Base-by-base conservation (phyloP, 2,329 filamentous ascomycete genomes). In the Pseudocercospora fuligena region DNA sequence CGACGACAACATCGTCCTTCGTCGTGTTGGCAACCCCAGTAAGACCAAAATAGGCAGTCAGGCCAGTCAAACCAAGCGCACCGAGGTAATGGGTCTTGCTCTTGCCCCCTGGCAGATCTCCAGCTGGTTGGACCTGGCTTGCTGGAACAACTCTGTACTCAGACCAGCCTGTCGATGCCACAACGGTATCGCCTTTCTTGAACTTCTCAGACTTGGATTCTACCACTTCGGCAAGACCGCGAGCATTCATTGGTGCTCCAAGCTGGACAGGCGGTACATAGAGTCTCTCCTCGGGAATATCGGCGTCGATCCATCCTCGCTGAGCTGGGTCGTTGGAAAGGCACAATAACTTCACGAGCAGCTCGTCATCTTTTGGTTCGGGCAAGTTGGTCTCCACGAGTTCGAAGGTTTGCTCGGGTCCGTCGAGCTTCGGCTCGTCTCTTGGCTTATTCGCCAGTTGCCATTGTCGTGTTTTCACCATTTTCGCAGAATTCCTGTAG, bases 251-350 rank as follows among this genome's bases (percentile, higher is more conserved):
- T 5, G 75, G 53, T 0, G 77, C 76, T 69, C 80, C 81, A 46
- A 79, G 63, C 21, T 78, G 49, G 9, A 86, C 82, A 8, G 83
- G 83, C 0, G 78, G 73, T 0, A 80, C 74, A 73, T 86, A 86
- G 6, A 84, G 77, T 46, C 84, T 80, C 29, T 79, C 79, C 1
- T 80, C 75, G 14, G 76, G 72, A 63, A 71, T 72, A 14, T 76
- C 65, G 5, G 68, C 72, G 61, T 80, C 75, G 66, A 86, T 85
- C 83, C 83, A 85, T 53, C 78, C 79, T 63, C 84, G 80, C 72
- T 86, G 83, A 3, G 83, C 84, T 0, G 85, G 84, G 73, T 86
- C 84, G 67, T 86, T 86, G 68, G 83, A 85, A 60, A 85, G 72
- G 73, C 80, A 84, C 19, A 81, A 71, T 1, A 77, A 74, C 74